These are phyloP conservation scores for Acmispon strigosus DNA, from an alignment of 306 rosid species.

Conservation along the genomic window DNA sequence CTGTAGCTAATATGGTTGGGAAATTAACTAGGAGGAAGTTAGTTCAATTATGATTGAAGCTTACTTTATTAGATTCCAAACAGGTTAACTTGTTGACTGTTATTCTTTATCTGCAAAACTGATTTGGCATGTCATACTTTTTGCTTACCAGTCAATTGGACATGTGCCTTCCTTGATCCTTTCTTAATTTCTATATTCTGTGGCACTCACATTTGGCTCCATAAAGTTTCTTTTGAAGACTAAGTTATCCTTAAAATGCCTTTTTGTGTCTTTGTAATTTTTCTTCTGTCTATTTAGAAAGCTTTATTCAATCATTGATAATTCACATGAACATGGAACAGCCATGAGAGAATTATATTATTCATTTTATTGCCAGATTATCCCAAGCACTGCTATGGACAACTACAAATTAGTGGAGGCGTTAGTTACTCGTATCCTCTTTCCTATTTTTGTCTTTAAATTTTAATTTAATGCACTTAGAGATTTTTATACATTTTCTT, in stretches of 20 bases:
- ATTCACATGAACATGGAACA: background rate
- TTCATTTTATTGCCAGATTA: slow-evolving; percentile 43
- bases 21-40: background rate
- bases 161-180: background rate
- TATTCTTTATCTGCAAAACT: background rate
- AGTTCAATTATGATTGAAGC: background rate
- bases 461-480: background rate
- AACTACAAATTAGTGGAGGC: slow-evolving; percentile 76
- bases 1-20: background rate
- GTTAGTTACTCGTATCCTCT: slow-evolving; percentile 83
- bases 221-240: background rate
- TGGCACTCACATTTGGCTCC: background rate
- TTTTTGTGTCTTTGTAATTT: background rate
- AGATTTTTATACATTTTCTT: slow-evolving; percentile 9
- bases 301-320: background rate
- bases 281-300: slow-evolving; percentile 3
- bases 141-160: background rate
- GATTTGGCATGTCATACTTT: background rate
- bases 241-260: background rate
- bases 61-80: background rate
- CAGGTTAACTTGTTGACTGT: background rate
- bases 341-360: background rate
- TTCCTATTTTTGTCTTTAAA: background rate
- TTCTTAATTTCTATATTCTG: background rate
- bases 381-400: slow-evolving; percentile 53